Conservation (phyloP, 306 rosid genomes). For the Vicia faba region DNA sequence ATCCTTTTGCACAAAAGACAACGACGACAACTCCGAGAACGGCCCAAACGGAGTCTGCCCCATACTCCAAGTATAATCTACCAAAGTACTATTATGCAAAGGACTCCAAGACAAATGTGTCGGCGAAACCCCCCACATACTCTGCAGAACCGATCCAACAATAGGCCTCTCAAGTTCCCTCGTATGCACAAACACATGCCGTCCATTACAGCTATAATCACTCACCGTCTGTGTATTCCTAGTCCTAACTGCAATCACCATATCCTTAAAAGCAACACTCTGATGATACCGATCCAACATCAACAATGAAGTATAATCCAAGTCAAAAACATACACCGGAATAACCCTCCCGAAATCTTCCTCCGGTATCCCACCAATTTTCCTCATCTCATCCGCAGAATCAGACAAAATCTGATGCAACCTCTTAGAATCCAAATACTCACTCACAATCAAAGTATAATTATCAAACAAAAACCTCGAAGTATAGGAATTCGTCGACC, state of each 20-base stretch:
- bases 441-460: slow-evolving; percentile 88
- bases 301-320: slow-evolving; percentile 56
- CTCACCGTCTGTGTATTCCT: slow-evolving; percentile 83
- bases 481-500: slow-evolving; percentile 75
- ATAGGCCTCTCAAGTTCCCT: slow-evolving; percentile 87
- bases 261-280: slow-evolving; percentile 85
- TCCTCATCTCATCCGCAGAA: slow-evolving; percentile 69
- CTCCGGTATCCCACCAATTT: slow-evolving; percentile 59
- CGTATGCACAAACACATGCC: slow-evolving; percentile 68
- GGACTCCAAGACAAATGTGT: slow-evolving; percentile 89
- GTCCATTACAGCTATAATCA: slow-evolving; percentile 90
- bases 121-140: slow-evolving; percentile 99
- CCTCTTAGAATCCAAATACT: slow-evolving; percentile 89
- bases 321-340: slow-evolving; percentile 89
- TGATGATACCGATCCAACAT: slow-evolving; percentile 90
- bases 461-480: slow-evolving; percentile 89
- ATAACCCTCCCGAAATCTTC: slow-evolving; percentile 74
- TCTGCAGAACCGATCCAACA: slow-evolving; percentile 92
- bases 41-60: slow-evolving; percentile 99
- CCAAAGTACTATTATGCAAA: slow-evolving; percentile 77
- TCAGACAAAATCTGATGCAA: slow-evolving; percentile 82
- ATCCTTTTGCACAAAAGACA: slow-evolving; percentile 93
- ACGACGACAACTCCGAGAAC: slow-evolving; percentile 64
- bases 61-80: slow-evolving; percentile 94
- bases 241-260: slow-evolving; percentile 96